Conservation (phyloP, 1,284 basidiomycete genomes). For the Cerioporus squamosus region DNA sequence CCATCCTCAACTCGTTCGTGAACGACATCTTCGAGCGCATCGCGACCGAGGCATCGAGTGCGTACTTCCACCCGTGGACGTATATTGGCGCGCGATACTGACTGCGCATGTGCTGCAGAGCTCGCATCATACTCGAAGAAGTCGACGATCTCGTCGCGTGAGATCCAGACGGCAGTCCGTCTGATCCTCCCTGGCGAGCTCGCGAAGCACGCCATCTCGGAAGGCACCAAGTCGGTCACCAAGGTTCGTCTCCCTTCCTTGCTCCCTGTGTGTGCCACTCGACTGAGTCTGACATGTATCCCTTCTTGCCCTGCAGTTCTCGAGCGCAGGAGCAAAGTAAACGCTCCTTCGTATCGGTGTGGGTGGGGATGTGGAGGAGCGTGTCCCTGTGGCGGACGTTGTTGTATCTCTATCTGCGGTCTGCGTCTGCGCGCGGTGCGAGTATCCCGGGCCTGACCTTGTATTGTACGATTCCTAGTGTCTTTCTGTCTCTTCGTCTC, state of each 20-base stretch:
- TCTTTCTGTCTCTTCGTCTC: constrained; percentile 3
- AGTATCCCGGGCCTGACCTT: constrained; percentile 15
- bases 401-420: constrained; percentile 21
- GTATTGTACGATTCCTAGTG: constrained; percentile 25
- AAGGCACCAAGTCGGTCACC: constrained; percentile 67
- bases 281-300: not conserved
- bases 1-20: constrained; percentile 91
- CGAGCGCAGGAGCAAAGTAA: constrained; percentile 66
- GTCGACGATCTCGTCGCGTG: constrained; percentile 92
- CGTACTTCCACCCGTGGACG: not conserved
- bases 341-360: not conserved
- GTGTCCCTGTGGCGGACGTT: constrained; percentile 8
- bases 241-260: constrained; percentile 28
- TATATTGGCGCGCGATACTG: not conserved
- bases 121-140: constrained; percentile 93
- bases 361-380: not conserved
- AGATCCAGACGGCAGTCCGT: constrained; percentile 91
- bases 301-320: constrained; percentile 48
- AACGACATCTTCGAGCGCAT: constrained; percentile 95
- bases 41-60: constrained; percentile 86
- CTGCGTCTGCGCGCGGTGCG: constrained; percentile 7
- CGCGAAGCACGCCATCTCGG: constrained; percentile 82
- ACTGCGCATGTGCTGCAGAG: constrained; percentile 50
- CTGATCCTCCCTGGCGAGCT: constrained; percentile 90
- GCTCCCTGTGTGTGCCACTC: not conserved